Percentiles rank a stretch among this genome's conserved stretches.
Conservation (phyloP, 345 rosid species). For the Citrus hindsii region DNA sequence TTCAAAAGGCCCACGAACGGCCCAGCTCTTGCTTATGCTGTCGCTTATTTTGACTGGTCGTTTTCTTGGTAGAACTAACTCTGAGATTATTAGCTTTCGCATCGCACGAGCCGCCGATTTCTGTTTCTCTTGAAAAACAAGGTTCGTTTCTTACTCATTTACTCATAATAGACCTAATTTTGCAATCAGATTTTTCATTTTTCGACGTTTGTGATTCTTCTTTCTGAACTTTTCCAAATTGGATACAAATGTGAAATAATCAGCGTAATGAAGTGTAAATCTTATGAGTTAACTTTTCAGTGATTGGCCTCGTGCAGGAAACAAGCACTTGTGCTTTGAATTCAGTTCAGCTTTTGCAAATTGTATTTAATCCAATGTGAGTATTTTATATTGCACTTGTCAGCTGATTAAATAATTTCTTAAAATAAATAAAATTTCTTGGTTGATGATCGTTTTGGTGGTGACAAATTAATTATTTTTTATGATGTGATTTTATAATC, state of each 20-base stretch:
- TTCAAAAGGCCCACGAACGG: neutral
- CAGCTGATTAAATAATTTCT: neutral
- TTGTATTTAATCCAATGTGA: constrained; percentile 3
- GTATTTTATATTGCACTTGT: neutral
- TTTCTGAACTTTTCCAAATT: neutral
- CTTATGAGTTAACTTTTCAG: neutral
- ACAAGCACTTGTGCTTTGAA: neutral
- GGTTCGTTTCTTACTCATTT: neutral
- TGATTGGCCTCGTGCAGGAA: neutral
- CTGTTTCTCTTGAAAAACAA: neutral
- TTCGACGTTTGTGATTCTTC: neutral
- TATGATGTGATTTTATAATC: neutral
- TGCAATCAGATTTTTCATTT: neutral
- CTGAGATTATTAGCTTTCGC: neutral
- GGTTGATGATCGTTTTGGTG: neutral
- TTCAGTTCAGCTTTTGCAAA: neutral
- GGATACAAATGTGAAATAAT: neutral
- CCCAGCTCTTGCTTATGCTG: neutral
- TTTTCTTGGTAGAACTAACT: neutral
- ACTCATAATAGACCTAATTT: neutral
- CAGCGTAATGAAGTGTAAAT: neutral
- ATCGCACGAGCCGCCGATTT: neutral
- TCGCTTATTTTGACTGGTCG: neutral
- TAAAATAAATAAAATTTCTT: no score
- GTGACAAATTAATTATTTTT: neutral